Base-by-base conservation (phyloP, 305 asterid genomes). In the Striga hermonthica region DNA sequence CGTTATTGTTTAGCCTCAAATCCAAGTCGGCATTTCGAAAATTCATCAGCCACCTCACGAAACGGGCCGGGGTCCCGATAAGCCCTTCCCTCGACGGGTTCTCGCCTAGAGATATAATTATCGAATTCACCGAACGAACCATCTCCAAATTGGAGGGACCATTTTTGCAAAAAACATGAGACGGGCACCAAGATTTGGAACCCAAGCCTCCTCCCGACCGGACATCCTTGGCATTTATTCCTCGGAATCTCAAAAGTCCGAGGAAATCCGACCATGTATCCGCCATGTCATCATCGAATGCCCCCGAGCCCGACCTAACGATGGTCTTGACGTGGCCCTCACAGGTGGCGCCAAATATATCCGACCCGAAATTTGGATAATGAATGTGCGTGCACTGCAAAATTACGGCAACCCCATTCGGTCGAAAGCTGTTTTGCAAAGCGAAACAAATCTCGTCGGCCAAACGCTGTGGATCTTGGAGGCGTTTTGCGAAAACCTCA, bases 401-500 rank as follows among this genome's bases (percentile, higher is more conserved):
- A 69, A 84, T 63, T 2, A 93, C 84, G 4, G 96, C 98, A 58
- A 90, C 97, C 4, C 98, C 98, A 22, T 90, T 76, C 22, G 98
- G 96, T 62, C 78, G 82, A 70, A 93, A 83, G 4, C 92, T 84
- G 1, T 83, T 83, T 39, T 90, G 96, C 72, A 93, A 68, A 71
- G 96, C 86, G 53, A 75, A 48, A 62, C 90, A 86, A 12, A 93
- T 60, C 71, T 93, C 95, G 57, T 78, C 53, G 38, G 97, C 97
- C 36, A 93, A 73, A 40, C 94, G 85, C 4, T 83, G 88, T 12
- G 98, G 97, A 8, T 86, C 86, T 78, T 92, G 98, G 38, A 92
- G 95, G 4, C 94, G 95, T 71, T 90, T 92, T 1, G 95, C 94
- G 36, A 84, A 93, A 41, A 83, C 80, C 60, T 90, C 95, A 55